Conservation (phyloP, 495 filamentous ascomycete genomes). For the Hypoxylon lienhwacheense region DNA sequence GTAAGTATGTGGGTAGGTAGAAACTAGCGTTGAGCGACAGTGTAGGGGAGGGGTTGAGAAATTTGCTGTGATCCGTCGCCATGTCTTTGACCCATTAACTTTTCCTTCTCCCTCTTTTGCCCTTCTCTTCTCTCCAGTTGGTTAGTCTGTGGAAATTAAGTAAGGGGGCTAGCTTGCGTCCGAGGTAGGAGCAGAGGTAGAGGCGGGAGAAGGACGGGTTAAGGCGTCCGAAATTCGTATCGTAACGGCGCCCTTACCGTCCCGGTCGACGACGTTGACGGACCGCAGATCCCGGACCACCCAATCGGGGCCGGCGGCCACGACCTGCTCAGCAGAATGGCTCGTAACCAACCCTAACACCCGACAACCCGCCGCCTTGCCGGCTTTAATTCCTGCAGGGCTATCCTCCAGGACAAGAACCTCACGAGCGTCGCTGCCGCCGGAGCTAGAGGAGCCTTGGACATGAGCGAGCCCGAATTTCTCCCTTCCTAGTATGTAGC, state of each 20-base stretch:
- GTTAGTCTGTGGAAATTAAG: too few species aligned
- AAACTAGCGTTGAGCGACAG: too few species aligned
- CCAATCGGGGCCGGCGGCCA: slow-evolving; percentile 80
- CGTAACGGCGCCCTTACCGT: slow-evolving; percentile 51
- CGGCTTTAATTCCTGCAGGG: slow-evolving; percentile 85
- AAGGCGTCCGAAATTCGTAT: slow-evolving; percentile 54
- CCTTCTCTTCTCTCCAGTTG: too few species aligned
- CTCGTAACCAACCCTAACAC: slow-evolving; percentile 88
- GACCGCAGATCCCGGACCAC: slow-evolving; percentile 78
- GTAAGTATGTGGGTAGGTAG: too few species aligned
- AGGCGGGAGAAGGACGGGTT: slow-evolving; percentile 2
- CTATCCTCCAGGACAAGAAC: slow-evolving; percentile 90
- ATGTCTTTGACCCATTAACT: background rate
- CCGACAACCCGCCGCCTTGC: slow-evolving; percentile 85
- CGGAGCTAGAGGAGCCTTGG: too few species aligned
- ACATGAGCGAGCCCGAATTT: slow-evolving; percentile 65
- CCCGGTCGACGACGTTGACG: slow-evolving; percentile 57
- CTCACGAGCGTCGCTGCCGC: slow-evolving; percentile 36
- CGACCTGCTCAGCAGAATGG: slow-evolving; percentile 71
- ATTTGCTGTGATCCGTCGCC: background rate
- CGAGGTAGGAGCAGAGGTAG: background rate
- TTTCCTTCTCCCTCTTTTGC: background rate
- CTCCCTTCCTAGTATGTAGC: slow-evolving; percentile 74
- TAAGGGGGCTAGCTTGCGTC: too few species aligned
- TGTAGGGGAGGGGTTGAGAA: background rate